Percentiles rank a stretch among this genome's conserved stretches.
These are phyloP conservation scores for Phellinidium pouzarii DNA, from an alignment of 1,284 basidiomycete genomes.

Conservation along the genomic window DNA sequence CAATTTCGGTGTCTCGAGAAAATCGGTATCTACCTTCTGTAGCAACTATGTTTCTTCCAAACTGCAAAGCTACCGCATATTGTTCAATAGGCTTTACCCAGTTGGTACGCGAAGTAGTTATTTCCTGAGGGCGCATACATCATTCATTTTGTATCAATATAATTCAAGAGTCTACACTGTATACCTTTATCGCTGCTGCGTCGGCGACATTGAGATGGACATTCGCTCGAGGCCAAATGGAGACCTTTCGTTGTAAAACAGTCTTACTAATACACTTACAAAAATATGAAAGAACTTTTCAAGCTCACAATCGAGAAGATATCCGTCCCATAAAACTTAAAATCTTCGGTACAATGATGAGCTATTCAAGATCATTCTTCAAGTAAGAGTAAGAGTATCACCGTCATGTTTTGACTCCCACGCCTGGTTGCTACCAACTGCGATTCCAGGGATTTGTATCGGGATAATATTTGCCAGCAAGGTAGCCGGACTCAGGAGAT, in stretches of 20 bases:
- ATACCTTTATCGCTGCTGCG: slow-evolving; percentile 35
- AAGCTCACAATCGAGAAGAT: slow-evolving; percentile 8
- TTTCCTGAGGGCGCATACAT: slow-evolving; percentile 7
- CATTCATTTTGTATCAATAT: not conserved
- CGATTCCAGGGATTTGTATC: slow-evolving; percentile 11
- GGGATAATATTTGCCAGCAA: slow-evolving; percentile 9
- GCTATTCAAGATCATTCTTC: not conserved
- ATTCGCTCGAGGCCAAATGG: slow-evolving; percentile 10
- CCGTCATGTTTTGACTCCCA: slow-evolving; percentile 7
- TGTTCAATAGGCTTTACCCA: slow-evolving; percentile 21
- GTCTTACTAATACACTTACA: not conserved
- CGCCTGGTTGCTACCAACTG: slow-evolving; percentile 6
- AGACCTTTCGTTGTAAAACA: slow-evolving; percentile 8
- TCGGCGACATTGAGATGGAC: slow-evolving; percentile 29
- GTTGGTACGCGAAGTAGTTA: slow-evolving; percentile 4
- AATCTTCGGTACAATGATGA: slow-evolving; percentile 6
- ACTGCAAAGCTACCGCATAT: slow-evolving; percentile 32
- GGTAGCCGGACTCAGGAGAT: slow-evolving; percentile 8
- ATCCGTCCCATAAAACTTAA: slow-evolving; percentile 10
- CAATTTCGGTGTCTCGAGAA: not conserved
- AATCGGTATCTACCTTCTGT: slow-evolving; percentile 27
- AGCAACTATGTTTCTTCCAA: slow-evolving; percentile 35
- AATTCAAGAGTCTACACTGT: not conserved
- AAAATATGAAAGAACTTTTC: not conserved
- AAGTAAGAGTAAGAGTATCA: not conserved